These are phyloP conservation scores for Paraurostyla sp. DNA, from an alignment of 73 alveolate species.

Conservation along the genomic window DNA sequence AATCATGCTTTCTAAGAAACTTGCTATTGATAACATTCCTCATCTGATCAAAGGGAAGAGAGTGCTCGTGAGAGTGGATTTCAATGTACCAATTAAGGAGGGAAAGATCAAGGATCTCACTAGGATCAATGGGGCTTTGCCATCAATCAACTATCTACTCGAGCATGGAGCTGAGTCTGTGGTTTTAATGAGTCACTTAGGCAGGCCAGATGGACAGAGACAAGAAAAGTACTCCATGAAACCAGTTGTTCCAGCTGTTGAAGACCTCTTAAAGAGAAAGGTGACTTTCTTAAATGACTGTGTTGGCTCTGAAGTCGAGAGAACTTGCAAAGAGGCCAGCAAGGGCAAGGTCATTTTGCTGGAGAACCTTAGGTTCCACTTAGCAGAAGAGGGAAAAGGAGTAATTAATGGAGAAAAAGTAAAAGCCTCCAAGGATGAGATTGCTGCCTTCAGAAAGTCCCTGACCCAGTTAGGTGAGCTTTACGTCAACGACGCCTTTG, in stretches of 20 bases:
- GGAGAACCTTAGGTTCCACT: slow-evolving; percentile 96
- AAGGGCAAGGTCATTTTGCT: slow-evolving; percentile 90
- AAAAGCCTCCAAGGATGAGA: slow-evolving; percentile 80
- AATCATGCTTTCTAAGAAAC: slow-evolving; percentile 83
- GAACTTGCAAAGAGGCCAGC: slow-evolving; percentile 79
- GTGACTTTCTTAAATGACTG: slow-evolving; percentile 88
- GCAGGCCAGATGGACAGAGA: slow-evolving; percentile 94
- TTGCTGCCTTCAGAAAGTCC: slow-evolving; percentile 80
- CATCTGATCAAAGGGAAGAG: slow-evolving; percentile 87
- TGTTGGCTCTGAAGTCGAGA: slow-evolving; percentile 90
- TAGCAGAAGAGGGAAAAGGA: slow-evolving; percentile 95
- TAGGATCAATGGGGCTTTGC: slow-evolving; percentile 88
- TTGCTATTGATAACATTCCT: slow-evolving; percentile 77
- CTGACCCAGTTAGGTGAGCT: slow-evolving; percentile 90
- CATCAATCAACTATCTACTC: slow-evolving; percentile 88
- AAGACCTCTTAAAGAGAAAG: slow-evolving; percentile 70
- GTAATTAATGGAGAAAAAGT: slow-evolving; percentile 82
- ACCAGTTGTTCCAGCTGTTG: slow-evolving; percentile 91
- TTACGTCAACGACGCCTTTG: slow-evolving; percentile 96
- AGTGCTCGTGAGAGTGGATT: slow-evolving; percentile 94
- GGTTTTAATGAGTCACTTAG: slow-evolving; percentile 92
- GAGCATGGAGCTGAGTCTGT: slow-evolving; percentile 93
- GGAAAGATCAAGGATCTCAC: slow-evolving; percentile 88
- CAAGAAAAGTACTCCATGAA: slow-evolving; percentile 90
- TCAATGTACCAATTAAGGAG: slow-evolving; percentile 95